Conservation (phyloP, 805 yeast genomes). For the Alloascoidea africana region DNA sequence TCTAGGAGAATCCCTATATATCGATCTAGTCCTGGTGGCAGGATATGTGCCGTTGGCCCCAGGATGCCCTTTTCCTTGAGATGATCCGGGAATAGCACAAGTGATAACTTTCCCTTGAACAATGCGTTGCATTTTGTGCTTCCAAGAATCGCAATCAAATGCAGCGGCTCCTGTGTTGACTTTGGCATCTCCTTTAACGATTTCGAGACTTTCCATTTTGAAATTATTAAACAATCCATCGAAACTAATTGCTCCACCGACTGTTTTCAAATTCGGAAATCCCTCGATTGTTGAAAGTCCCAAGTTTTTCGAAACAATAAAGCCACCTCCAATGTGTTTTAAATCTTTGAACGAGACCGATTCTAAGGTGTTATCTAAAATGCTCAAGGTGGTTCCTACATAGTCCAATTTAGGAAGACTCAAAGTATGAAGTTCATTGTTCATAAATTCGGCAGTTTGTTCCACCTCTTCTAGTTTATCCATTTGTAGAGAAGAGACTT, state of each 20-base stretch:
- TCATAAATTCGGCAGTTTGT: slow-evolving; percentile 69
- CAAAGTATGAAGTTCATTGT: slow-evolving; percentile 37
- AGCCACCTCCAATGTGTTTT: slow-evolving; percentile 81
- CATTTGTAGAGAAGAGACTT: slow-evolving; percentile 59
- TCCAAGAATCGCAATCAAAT: slow-evolving; percentile 58
- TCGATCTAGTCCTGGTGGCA: no score
- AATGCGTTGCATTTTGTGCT: background rate
- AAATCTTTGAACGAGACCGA: slow-evolving; percentile 55
- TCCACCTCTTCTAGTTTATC: slow-evolving; percentile 55
- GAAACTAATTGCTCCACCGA: slow-evolving; percentile 81
- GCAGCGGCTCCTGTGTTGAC: slow-evolving; percentile 57
- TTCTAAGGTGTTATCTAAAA: slow-evolving; percentile 61
- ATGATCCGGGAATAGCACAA: no score
- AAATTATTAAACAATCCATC: slow-evolving; percentile 73
- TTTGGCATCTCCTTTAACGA: slow-evolving; percentile 86
- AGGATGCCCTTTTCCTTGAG: no score
- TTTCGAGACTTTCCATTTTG: slow-evolving; percentile 52
- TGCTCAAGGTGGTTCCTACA: slow-evolving; percentile 72
- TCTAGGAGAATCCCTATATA: no score
- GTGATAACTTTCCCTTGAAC: background rate
- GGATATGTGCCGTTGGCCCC: no score
- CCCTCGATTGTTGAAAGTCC: slow-evolving; percentile 49
- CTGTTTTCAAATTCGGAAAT: slow-evolving; percentile 55
- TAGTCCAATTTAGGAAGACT: slow-evolving; percentile 18
- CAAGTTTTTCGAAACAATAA: slow-evolving; percentile 76